Evolutionary conservation across 345 rosid genomes (phyloP).

Genomic region (Eucalyptus cloeziana): DNA sequence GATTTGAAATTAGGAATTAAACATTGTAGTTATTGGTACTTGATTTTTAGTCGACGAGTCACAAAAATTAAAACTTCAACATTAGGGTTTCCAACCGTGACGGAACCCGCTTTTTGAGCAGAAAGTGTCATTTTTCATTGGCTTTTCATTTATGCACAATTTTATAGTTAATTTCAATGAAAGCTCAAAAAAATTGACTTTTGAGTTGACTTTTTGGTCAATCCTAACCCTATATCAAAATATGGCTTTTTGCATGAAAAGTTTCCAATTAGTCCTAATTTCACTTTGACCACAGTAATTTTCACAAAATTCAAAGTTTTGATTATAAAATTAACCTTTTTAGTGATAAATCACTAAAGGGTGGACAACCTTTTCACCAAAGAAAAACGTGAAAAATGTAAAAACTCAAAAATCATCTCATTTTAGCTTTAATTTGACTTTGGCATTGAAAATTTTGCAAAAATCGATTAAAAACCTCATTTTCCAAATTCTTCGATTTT

Average conservation of each 20-base stretch:
- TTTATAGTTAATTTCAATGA: too few species aligned
- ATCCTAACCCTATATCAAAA: background rate
- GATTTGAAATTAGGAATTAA: background rate
- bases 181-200: background rate
- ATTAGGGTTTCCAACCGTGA: background rate
- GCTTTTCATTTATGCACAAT: too few species aligned
- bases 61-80: too few species aligned
- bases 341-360: background rate
- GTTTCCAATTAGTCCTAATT: background rate
- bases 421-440: background rate
- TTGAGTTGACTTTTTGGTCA: background rate
- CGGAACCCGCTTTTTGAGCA: accelerated
- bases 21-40: background rate
- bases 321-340: too few species aligned
- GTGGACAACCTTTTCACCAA: background rate
- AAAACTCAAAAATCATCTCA: background rate
- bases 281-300: background rate
- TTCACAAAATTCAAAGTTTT: too few species aligned
- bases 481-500: too few species aligned
- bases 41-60: background rate
- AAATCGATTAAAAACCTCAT: background rate
- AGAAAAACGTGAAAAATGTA: too few species aligned
- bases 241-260: background rate
- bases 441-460: background rate
- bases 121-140: background rate